Evolutionary conservation across 495 filamentous ascomycete species (phyloP).

Genomic region (Barbatosphaeria neglecta): DNA sequence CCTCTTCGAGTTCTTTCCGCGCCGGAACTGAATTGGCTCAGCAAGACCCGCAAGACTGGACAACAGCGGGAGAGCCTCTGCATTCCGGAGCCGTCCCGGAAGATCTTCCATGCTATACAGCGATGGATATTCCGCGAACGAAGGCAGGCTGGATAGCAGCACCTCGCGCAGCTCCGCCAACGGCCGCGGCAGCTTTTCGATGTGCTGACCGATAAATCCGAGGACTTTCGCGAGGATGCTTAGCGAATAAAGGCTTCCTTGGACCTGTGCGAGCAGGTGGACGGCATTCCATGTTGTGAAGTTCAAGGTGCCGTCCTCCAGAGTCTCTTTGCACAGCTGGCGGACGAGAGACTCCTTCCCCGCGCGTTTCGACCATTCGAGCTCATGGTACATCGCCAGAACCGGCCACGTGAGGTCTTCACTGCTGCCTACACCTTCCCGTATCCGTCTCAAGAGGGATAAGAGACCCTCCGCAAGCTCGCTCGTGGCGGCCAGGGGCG

Average conservation of each 20-base stretch:
- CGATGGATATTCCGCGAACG: conserved; percentile 10
- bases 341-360: conserved; percentile 17
- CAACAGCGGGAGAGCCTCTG: conserved; percentile 2
- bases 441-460: background rate
- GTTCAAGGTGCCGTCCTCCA: conserved; percentile 5
- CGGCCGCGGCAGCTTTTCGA: background rate
- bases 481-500: conserved; percentile 1
- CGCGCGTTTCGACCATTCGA: conserved; percentile 21
- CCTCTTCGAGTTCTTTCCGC: background rate
- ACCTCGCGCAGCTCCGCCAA: background rate
- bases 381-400: conserved; percentile 30
- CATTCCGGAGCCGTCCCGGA: conserved; percentile 3
- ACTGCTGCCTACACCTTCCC: background rate
- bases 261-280: conserved; percentile 51
- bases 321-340: conserved; percentile 11
- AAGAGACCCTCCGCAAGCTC: conserved; percentile 3
- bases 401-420: conserved; percentile 19
- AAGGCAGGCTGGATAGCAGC: conserved; percentile 6
- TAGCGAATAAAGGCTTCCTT: conserved; percentile 54
- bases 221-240: conserved; percentile 51
- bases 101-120: conserved; percentile 6
- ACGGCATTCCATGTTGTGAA: conserved; percentile 44
- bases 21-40: background rate
- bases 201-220: conserved; percentile 8
- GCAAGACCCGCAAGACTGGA: background rate